Conservation (phyloP, 2,329 filamentous ascomycete genomes). For the Xylariaceae sp. region DNA sequence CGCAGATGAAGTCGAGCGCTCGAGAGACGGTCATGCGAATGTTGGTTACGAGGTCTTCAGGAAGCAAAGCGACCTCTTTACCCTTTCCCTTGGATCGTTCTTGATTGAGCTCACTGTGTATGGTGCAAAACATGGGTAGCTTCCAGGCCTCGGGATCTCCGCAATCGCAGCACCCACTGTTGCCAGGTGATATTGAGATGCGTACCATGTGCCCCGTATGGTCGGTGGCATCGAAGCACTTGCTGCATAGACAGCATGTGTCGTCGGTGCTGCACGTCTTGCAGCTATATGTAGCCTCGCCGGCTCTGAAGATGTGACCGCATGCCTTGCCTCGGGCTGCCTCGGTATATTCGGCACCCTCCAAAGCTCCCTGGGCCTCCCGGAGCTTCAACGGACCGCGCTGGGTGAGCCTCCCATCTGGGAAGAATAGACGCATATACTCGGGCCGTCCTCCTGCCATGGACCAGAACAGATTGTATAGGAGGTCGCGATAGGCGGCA, state of each 20-base stretch:
- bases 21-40: constrained; percentile 87
- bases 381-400: constrained; percentile 74
- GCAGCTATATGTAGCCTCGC: constrained; percentile 93
- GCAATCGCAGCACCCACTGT: constrained; percentile 96
- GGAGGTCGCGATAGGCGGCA: constrained; percentile 73
- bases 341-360: constrained; percentile 93
- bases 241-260: constrained; percentile 91
- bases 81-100: constrained; percentile 65
- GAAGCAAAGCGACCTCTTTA: constrained; percentile 65
- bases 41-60: constrained; percentile 75
- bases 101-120: constrained; percentile 75
- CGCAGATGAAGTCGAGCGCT: constrained; percentile 92
- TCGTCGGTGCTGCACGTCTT: constrained; percentile 94
- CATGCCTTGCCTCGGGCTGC: constrained; percentile 91
- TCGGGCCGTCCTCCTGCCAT: constrained; percentile 78
- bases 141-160: constrained; percentile 96
- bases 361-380: constrained; percentile 88
- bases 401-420: constrained; percentile 70
- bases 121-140: constrained; percentile 86
- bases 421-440: constrained; percentile 82
- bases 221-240: constrained; percentile 94
- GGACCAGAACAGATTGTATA: constrained; percentile 84
- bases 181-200: constrained; percentile 85
- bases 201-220: constrained; percentile 92
- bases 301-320: constrained; percentile 94